Evolutionary conservation across 352 stramenopile genomes (phyloP).

Genomic region (Phytophthora hibernalis): DNA sequence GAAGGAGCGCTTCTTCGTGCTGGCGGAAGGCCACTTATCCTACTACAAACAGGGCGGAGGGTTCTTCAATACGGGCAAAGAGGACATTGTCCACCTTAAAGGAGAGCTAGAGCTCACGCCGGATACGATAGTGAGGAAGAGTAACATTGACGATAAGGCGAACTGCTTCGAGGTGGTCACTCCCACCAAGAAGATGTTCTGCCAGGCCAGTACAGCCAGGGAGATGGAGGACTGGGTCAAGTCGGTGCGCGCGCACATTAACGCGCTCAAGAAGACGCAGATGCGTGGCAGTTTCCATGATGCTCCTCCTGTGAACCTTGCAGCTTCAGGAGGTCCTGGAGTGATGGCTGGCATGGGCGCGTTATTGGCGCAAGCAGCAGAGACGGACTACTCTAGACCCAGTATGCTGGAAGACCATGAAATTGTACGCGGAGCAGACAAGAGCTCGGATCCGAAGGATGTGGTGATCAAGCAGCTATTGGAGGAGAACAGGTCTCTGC

Average conservation of each 20-base stretch:
- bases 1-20: slow-evolving; percentile 90
- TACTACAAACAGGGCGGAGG: slow-evolving; percentile 90
- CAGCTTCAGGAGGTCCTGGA: slow-evolving; percentile 31
- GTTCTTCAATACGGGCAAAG: slow-evolving; percentile 88
- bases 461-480: slow-evolving; percentile 89
- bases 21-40: slow-evolving; percentile 82
- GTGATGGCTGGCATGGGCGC: slow-evolving; percentile 26
- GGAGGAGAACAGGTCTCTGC: slow-evolving; percentile 81
- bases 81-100: slow-evolving; percentile 89
- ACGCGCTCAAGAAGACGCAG: slow-evolving; percentile 65
- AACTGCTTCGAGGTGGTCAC: slow-evolving; percentile 90
- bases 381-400: slow-evolving; percentile 81
- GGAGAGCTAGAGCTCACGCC: slow-evolving; percentile 82
- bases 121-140: slow-evolving; percentile 84
- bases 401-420: slow-evolving; percentile 88
- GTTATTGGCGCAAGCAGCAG: slow-evolving; percentile 8
- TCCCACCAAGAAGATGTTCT: slow-evolving; percentile 88
- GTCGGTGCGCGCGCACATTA: slow-evolving; percentile 82
- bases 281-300: slow-evolving; percentile 78
- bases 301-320: slow-evolving; percentile 34
- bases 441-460: slow-evolving; percentile 87
- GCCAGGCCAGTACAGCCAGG: slow-evolving; percentile 76
- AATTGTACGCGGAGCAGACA: slow-evolving; percentile 80
- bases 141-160: slow-evolving; percentile 86
- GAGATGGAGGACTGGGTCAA: slow-evolving; percentile 92